phyloP scores from a whole-genome alignment of 148 eudicot genomes.

The Vaccinium vitisidaea region DNA sequence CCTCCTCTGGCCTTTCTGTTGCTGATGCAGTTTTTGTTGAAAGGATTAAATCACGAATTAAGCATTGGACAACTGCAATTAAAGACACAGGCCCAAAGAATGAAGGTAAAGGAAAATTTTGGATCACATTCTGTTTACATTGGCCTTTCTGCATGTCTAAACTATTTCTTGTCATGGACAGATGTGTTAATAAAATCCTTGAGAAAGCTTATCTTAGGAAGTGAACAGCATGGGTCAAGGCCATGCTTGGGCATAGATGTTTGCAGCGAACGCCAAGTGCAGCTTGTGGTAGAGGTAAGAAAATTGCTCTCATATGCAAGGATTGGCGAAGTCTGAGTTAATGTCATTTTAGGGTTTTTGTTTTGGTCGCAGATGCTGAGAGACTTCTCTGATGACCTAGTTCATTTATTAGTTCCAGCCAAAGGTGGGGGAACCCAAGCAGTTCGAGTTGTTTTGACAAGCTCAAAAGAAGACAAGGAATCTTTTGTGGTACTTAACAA shows the following conservation, averaged over 20 bases:
- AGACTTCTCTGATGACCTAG: constrained; percentile 55
- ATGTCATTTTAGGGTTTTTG: constrained; percentile 12
- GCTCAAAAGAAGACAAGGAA: constrained; percentile 70
- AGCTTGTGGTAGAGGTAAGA: constrained; percentile 70
- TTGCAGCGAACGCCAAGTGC: constrained; percentile 95
- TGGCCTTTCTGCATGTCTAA: constrained; percentile 15
- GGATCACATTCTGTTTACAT: constrained; percentile 9
- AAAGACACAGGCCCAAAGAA: constrained; percentile 34
- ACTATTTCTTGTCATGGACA: constrained; percentile 36
- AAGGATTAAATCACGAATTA: constrained; percentile 72
- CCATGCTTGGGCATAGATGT: constrained; percentile 77
- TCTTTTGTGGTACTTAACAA: constrained; percentile 55
- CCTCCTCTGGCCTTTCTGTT: constrained; percentile 50
- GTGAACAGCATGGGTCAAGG: constrained; percentile 73
- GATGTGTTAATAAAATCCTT: constrained; percentile 66
- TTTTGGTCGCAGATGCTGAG: constrained; percentile 51
- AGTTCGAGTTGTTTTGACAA: constrained; percentile 73
- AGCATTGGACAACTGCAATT: constrained; percentile 62
- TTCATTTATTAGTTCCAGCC: constrained; percentile 60
- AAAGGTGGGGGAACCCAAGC: constrained; percentile 68
- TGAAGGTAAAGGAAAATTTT: constrained; percentile 50
- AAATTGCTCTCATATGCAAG: constrained; percentile 7
- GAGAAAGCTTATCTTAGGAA: constrained; percentile 61
- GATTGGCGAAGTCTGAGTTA: neutral
- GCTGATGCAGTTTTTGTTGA: constrained; percentile 73